These are phyloP conservation scores for Schwanniomyces polymorphus DNA, from an alignment of 805 yeast species.

Conservation along the genomic window DNA sequence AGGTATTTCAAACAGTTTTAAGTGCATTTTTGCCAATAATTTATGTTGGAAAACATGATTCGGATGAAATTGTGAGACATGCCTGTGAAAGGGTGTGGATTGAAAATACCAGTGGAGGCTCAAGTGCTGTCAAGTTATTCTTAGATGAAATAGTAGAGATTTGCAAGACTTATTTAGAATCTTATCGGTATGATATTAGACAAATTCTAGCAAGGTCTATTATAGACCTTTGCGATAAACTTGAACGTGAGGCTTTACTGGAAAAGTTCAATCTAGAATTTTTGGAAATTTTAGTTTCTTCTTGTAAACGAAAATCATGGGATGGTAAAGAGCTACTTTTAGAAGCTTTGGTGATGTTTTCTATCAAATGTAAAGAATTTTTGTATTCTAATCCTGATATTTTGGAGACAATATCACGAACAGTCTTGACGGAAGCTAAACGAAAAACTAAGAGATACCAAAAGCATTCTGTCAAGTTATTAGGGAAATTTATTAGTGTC, in stretches of 20 bases:
- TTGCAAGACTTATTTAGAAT: slow-evolving; percentile 48
- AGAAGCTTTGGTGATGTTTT: slow-evolving; percentile 63
- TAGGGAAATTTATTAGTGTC: slow-evolving; percentile 49
- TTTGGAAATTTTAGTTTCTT: slow-evolving; percentile 54
- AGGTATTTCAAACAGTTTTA: slow-evolving; percentile 61
- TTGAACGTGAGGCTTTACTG: slow-evolving; percentile 31
- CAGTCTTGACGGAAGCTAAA: slow-evolving; percentile 59
- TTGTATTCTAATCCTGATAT: slow-evolving; percentile 29
- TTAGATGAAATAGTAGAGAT: slow-evolving; percentile 63
- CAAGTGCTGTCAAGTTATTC: slow-evolving; percentile 67
- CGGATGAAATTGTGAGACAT: slow-evolving; percentile 42
- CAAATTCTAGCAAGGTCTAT: slow-evolving; percentile 70
- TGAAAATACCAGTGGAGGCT: slow-evolving; percentile 74
- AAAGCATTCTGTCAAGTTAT: slow-evolving; percentile 49
- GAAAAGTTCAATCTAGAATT: slow-evolving; percentile 25
- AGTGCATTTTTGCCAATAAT: slow-evolving; percentile 73
- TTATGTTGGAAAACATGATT: slow-evolving; percentile 74
- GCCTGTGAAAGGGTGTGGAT: slow-evolving; percentile 70
- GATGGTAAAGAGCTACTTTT: slow-evolving; percentile 79
- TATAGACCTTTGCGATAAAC: slow-evolving; percentile 52
- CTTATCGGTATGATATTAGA: slow-evolving; percentile 63
- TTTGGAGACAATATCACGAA: slow-evolving; percentile 37
- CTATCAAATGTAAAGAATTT: slow-evolving; percentile 43
- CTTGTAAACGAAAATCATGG: slow-evolving; percentile 82
- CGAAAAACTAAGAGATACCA: slow-evolving; percentile 69